Conservation (phyloP, 768 basidiomycete species). For the Pisolithus orientalis region DNA sequence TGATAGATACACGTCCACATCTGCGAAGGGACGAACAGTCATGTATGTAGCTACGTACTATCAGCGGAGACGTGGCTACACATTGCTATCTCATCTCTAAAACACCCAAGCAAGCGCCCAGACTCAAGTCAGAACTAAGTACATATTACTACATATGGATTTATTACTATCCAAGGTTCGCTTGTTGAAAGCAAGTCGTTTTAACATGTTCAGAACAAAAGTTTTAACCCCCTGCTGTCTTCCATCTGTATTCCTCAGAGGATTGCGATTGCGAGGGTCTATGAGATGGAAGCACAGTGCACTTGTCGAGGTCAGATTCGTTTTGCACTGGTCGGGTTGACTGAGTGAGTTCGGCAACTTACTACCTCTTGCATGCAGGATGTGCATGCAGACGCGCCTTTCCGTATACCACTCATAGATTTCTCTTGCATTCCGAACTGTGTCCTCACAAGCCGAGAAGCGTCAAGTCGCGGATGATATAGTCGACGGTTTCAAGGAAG, state of each 20-base stretch:
- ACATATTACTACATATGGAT: too few species aligned
- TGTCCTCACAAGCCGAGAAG: conserved; percentile 48
- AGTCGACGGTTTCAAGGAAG: conserved; percentile 70
- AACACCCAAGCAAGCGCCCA: too few species aligned
- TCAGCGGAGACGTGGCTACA: too few species aligned
- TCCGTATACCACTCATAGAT: conserved; percentile 73
- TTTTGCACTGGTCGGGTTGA: not conserved
- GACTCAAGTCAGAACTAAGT: too few species aligned
- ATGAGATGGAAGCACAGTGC: conserved; percentile 15
- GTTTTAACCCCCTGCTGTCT: conserved; percentile 9
- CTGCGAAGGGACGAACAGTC: too few species aligned
- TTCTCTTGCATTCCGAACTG: conserved; percentile 59
- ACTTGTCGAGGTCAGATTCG: conserved; percentile 18
- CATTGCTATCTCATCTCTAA: too few species aligned
- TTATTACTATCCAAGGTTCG: too few species aligned
- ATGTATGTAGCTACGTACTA: too few species aligned
- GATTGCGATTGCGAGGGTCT: conserved; percentile 1
- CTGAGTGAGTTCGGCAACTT: not conserved
- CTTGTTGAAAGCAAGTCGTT: not conserved
- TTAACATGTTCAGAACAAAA: not conserved
- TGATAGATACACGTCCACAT: conserved; percentile 25
- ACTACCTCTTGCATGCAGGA: conserved; percentile 26
- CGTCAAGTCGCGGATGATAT: conserved; percentile 59
- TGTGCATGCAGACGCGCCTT: conserved; percentile 33
- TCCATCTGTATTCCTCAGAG: conserved; percentile 8